These are phyloP conservation scores for Aspergillus amoenus DNA, from an alignment of 2,329 filamentous ascomycete species.

Conservation along the genomic window DNA sequence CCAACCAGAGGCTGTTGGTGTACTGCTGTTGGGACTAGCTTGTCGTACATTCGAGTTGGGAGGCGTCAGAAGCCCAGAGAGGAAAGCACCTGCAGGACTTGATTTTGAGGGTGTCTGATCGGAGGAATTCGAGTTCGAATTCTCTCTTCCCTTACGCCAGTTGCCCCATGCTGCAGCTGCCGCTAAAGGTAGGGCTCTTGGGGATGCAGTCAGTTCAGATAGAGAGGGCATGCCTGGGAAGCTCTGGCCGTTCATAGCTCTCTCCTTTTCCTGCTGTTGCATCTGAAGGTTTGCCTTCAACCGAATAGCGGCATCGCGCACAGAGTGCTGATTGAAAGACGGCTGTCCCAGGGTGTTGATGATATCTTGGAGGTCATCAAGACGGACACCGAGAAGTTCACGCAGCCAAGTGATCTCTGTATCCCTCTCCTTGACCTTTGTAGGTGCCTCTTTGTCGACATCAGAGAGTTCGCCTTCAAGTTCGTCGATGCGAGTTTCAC, in stretches of 20 bases:
- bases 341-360: slow-evolving; percentile 75
- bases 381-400: slow-evolving; percentile 84
- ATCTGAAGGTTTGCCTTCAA: slow-evolving; percentile 94
- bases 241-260: slow-evolving; percentile 67
- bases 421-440: slow-evolving; percentile 85
- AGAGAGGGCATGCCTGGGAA: slow-evolving; percentile 76
- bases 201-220: slow-evolving; percentile 73
- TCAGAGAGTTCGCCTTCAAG: slow-evolving; percentile 71
- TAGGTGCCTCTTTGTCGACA: slow-evolving; percentile 72
- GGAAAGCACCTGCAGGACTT: slow-evolving; percentile 58
- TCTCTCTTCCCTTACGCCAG: slow-evolving; percentile 73
- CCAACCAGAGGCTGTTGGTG: slow-evolving; percentile 26
- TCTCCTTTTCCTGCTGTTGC: slow-evolving; percentile 93
- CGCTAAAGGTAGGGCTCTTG: slow-evolving; percentile 73
- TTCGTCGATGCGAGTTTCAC: slow-evolving; percentile 84
- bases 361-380: slow-evolving; percentile 90
- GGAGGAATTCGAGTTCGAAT: slow-evolving; percentile 45
- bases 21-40: slow-evolving; percentile 50
- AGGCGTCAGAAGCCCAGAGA: slow-evolving; percentile 85
- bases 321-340: slow-evolving; percentile 71
- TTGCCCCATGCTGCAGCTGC: slow-evolving; percentile 97
- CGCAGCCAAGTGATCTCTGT: slow-evolving; percentile 94
- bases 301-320: slow-evolving; percentile 88
- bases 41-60: slow-evolving; percentile 72
- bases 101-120: slow-evolving; percentile 62